Evolutionary conservation across 495 filamentous ascomycete genomes (phyloP).

Genomic region (Tuber magnatum): DNA sequence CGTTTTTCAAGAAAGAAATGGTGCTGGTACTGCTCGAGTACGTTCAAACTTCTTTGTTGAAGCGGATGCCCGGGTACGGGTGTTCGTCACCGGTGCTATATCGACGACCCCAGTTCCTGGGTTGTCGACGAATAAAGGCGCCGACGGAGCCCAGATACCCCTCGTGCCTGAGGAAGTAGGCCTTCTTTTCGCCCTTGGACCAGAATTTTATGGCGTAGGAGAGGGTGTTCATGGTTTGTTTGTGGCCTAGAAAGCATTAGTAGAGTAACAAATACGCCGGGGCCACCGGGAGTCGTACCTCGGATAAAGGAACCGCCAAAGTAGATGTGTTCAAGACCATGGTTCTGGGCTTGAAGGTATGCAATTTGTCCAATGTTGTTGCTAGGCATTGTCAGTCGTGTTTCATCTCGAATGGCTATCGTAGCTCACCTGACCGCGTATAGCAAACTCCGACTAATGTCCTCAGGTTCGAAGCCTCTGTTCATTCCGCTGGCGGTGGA

Average conservation of each 20-base stretch:
- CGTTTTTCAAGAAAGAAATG: not conserved
- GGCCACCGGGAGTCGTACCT: not conserved
- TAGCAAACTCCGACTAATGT: slow-evolving; percentile 64
- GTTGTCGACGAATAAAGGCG: slow-evolving; percentile 85
- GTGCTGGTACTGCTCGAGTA: not conserved
- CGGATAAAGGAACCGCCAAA: slow-evolving; percentile 97
- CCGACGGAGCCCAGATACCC: slow-evolving; percentile 96
- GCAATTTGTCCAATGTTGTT: slow-evolving; percentile 99
- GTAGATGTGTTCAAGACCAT: slow-evolving; percentile 84
- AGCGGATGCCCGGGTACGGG: slow-evolving; percentile 9
- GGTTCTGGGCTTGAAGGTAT: slow-evolving; percentile 88
- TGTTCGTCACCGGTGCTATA: slow-evolving; percentile 56
- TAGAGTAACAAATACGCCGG: not conserved
- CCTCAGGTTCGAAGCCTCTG: slow-evolving; percentile 55
- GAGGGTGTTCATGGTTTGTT: slow-evolving; percentile 94
- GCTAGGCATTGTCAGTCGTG: slow-evolving; percentile 45
- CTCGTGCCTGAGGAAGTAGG: slow-evolving; percentile 92
- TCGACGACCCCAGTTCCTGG: slow-evolving; percentile 81
- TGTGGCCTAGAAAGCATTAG: slow-evolving; percentile 54
- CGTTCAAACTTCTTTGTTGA: slow-evolving; percentile 10
- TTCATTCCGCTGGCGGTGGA: not conserved
- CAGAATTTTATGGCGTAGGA: slow-evolving; percentile 95
- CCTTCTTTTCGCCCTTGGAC: slow-evolving; percentile 87
- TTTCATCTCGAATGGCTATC: not conserved
- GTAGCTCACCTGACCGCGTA: slow-evolving; percentile 65